A percentile compares a stretch with the other conserved stretches of the same genome.
phyloP scores from a whole-genome alignment of 169 alveolate species.

The Plasmodium adleri region DNA sequence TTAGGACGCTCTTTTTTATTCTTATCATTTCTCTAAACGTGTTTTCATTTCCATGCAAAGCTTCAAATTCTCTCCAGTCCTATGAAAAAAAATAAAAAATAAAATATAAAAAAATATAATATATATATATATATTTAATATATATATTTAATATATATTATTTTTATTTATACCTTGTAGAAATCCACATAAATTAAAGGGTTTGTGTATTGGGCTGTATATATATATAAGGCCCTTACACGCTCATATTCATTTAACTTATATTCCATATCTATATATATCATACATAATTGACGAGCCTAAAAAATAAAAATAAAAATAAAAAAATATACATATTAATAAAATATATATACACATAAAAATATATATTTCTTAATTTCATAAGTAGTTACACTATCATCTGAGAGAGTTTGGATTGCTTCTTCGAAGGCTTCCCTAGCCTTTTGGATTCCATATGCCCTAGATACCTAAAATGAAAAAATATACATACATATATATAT shows the following conservation, averaged over 20 bases:
- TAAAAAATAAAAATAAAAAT: slow-evolving; percentile 24
- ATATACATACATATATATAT: not conserved
- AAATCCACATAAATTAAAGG: slow-evolving; percentile 72
- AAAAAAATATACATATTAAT: not conserved
- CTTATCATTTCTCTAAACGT: slow-evolving; percentile 90
- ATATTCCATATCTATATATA: slow-evolving; percentile 90
- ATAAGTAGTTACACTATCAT: slow-evolving; percentile 33
- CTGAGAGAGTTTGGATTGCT: slow-evolving; percentile 58
- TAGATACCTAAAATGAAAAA: slow-evolving; percentile 41
- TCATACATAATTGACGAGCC: slow-evolving; percentile 89
- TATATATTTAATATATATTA: not conserved
- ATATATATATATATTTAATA: not conserved
- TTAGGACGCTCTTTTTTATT: slow-evolving; percentile 71
- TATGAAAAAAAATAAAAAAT: slow-evolving; percentile 7
- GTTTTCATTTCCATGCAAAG: slow-evolving; percentile 90
- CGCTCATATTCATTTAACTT: slow-evolving; percentile 93
- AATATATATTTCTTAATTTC: slow-evolving; percentile 5
- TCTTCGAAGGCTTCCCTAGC: slow-evolving; percentile 74
- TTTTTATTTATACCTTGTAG: slow-evolving; percentile 58
- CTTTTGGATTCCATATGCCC: slow-evolving; percentile 64
- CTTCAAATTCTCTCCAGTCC: slow-evolving; percentile 92
- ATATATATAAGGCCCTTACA: slow-evolving; percentile 91
- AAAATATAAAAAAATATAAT: not conserved
- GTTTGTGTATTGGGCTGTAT: slow-evolving; percentile 89
- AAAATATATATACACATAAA: not conserved